A percentile compares a stretch with the other conserved stretches of the same genome.
Evolutionary conservation across 345 rosid species (phyloP).

Genomic region (Moricandia moricandioides): DNA sequence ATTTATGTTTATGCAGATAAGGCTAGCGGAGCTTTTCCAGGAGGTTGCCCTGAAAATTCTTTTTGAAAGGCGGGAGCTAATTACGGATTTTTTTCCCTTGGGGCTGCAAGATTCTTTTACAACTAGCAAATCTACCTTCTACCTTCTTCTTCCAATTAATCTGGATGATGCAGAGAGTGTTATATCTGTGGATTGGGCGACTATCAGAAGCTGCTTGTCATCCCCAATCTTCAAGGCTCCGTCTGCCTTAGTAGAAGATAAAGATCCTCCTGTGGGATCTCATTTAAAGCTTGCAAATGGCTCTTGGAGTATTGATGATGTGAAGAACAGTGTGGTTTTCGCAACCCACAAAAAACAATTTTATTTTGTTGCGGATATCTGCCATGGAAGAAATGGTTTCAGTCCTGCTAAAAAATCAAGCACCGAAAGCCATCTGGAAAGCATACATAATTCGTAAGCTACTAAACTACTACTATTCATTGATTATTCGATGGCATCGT

Average conservation of each 20-base stretch:
- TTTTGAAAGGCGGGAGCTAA: conserved; percentile 60
- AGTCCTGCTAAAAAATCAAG: conserved; percentile 46
- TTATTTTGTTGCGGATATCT: conserved; percentile 54
- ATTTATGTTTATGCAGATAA: conserved; percentile 49
- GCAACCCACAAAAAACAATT: conserved; percentile 53
- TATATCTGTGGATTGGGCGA: conserved; percentile 61
- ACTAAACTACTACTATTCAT: conserved; percentile 25
- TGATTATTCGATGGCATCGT: conserved; percentile 11
- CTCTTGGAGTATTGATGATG: conserved; percentile 45
- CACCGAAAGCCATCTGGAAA: conserved; percentile 46
- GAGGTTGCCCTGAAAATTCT: conserved; percentile 75
- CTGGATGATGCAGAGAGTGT: conserved; percentile 30
- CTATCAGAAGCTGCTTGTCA: conserved; percentile 62
- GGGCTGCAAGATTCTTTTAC: conserved; percentile 43
- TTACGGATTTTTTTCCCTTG: conserved; percentile 52
- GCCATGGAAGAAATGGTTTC: conserved; percentile 47
- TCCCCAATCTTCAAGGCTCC: conserved; percentile 70
- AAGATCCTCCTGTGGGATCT: conserved; percentile 29
- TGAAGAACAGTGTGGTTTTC: conserved; percentile 74
- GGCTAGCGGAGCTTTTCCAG: conserved; percentile 63
- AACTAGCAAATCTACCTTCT: conserved; percentile 55
- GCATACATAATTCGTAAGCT: conserved; percentile 50
- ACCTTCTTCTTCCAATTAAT: conserved; percentile 76
- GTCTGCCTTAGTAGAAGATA: conserved; percentile 29
- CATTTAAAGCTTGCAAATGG: conserved; percentile 68